Evolutionary conservation across 2,329 filamentous ascomycete species (phyloP), one percentile per base, ranked within the genome.

Genomic region (Lecanicillium sp.): DNA sequence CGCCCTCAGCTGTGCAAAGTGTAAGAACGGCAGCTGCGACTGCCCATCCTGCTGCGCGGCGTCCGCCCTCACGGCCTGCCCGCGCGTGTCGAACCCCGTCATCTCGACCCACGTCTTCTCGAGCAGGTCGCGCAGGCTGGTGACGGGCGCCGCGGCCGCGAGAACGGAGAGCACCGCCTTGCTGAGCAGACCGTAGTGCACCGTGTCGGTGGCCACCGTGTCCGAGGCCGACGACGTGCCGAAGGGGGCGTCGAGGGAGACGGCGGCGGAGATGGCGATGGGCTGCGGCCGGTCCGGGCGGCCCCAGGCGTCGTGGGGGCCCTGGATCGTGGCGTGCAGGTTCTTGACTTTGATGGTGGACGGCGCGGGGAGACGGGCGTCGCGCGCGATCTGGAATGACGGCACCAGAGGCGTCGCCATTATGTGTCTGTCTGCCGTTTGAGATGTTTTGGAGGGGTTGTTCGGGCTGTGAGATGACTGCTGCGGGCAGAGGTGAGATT

Each of bases 111-210:
- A 71, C 41, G 69, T 55, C 20, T 46, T 52, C 42, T 61, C 53
- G 30, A 70, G 44, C 23, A 67, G 53, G 5, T 51, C 53, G 14
- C 56, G 55, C 44, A 67, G 55, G 17, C 51, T 50, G 17, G 38
- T 29, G 26, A 21, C 14, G 47, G 38, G 47, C 50, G 19, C 60
- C 56, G n/a, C 62, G 52, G 38, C 66, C 62, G 21, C 27, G 12
- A 83, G 59, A 11, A 67, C 68, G 20, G 64, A 62, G 26, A 84
- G 66, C 12, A 90, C 71, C 0, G 72, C 71, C 66, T 89, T 88
- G 67, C 80, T 83, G 12, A 90, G 71, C 9, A 69, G 73, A 2
- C 86, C 86, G 58, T 90, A 90, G 67, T 90, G 84, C 20, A 89
- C 79, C 2, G 86, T 90, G 60, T 85, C 85, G n/a, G 66, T 64